Conservation (phyloP, 345 rosid species). For the Euphorbia peplus region DNA sequence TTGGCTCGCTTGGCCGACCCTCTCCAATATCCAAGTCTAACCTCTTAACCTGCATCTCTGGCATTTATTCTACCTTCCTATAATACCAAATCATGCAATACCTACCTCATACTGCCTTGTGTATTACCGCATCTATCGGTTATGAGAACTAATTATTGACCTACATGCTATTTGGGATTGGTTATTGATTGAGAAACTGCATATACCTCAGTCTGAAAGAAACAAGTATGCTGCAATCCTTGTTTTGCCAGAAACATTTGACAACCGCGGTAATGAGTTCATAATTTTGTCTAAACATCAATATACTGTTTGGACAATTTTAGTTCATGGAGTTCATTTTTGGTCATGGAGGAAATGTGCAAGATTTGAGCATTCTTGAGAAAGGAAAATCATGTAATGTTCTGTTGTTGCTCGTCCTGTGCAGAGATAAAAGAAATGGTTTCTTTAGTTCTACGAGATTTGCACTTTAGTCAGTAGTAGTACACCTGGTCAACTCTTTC, state of each 20-base stretch:
- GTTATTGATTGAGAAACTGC: constrained; percentile 66
- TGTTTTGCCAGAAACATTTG: constrained; percentile 84
- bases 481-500: constrained; percentile 62
- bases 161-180: constrained; percentile 83
- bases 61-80: neutral
- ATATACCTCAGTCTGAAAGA: constrained; percentile 63
- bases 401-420: constrained; percentile 19
- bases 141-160: constrained; percentile 15
- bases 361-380: neutral
- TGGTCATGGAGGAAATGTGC: no score
- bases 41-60: neutral
- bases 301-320: neutral
- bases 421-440: constrained; percentile 88
- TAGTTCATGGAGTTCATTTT: neutral
- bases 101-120: no score
- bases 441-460: constrained; percentile 64
- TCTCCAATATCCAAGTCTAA: constrained; percentile 17
- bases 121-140: neutral
- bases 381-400: neutral
- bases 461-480: constrained; percentile 79
- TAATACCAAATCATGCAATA: no score
- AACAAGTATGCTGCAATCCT: constrained; percentile 68
- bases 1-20: constrained; percentile 89
- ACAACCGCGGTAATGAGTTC: constrained; percentile 62
- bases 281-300: neutral